Base-by-base conservation (phyloP, 768 basidiomycete species). In the Rickenella mellea region DNA sequence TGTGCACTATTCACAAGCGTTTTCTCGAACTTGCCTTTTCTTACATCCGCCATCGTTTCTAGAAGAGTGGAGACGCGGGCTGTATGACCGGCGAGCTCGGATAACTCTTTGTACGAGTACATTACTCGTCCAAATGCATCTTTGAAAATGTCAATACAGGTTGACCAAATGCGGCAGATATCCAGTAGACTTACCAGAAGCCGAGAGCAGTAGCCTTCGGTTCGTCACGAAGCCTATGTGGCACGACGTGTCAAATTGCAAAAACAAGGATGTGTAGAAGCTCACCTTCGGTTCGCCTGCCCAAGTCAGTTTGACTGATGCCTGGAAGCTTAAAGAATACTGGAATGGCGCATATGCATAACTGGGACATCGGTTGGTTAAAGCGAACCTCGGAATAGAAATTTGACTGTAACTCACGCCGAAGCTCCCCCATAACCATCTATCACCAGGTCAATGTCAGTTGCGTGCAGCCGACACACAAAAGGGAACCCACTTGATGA, bases 41-140 rank as follows among this genome's bases (percentile, higher is more conserved):
- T 77, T 19, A 94, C 78, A 44, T 93, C 91, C 17, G 78, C 70
- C 78, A 98, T 94, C 1, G 91, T 90, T 42, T 93, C 87, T 7
- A 99, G 72, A 1, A 97, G 71, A 32, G 81, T 75, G 25, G 85
- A 81, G 1, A 99, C 94, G 11, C 94, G 80, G 1, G 89, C 77
- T 2, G 94, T 97, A 58, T 96, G 97, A 9, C 94, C 94, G 3
- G 94, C 91, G 26, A 99, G 76, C 57, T 99, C 94, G 4, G 90
- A 80, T 4, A 99, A 69, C 57, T 98, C 93, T 61, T 96, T 97
- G 67, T 96, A 97, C 3, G 89, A 91, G 59, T 93, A 94, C 89
- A 98, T 91, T 22, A 96, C 80, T 15, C 93, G 77, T 25, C 92
- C 92, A 51, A 97, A 86, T 1, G 94, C 94, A 65, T 98, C 94